Percentiles rank a stretch among this genome's conserved stretches.
Evolutionary conservation across 345 rosid species (phyloP).

Genomic region (Ailanthus altissimus): DNA sequence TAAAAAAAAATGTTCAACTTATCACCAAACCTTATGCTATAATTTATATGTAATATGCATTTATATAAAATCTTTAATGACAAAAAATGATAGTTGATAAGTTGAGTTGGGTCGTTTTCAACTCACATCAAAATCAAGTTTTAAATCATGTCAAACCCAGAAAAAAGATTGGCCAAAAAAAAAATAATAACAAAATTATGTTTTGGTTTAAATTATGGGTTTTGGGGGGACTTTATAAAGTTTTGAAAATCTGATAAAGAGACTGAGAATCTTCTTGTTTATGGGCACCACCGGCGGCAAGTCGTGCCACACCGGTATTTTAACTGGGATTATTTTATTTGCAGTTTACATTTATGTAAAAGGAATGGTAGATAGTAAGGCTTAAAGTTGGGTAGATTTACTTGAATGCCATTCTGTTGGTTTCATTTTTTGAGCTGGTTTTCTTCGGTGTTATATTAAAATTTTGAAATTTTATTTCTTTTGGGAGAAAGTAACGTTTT

Average conservation of each 20-base stretch:
- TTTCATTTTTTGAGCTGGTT: conserved; percentile 17
- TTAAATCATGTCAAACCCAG: not conserved
- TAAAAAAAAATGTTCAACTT: not conserved
- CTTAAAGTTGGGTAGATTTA: not conserved
- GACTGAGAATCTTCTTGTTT: conserved; percentile 36
- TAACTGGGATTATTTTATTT: not conserved
- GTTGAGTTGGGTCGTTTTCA: conserved; percentile 10
- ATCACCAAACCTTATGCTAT: not conserved
- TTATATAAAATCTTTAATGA: not conserved
- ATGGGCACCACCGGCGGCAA: conserved; percentile 36
- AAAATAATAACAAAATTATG: not conserved
- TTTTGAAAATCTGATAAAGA: conserved; percentile 20
- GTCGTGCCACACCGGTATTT: conserved; percentile 30
- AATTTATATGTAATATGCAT: not conserved
- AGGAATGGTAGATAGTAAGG: not conserved
- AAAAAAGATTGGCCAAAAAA: conserved; percentile 14
- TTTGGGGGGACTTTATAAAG: too few species aligned
- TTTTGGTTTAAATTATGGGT: not conserved
- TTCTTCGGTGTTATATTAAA: conserved; percentile 2
- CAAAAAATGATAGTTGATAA: not conserved
- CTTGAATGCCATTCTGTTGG: not conserved
- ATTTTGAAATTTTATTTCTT: not conserved
- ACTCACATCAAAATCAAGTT: conserved; percentile 5
- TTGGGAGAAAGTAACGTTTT: conserved; percentile 21
- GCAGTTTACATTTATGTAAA: conserved; percentile 13